Evolutionary conservation across 129 eudicot genomes (phyloP).

Genomic region (Escallonia herrerae): DNA sequence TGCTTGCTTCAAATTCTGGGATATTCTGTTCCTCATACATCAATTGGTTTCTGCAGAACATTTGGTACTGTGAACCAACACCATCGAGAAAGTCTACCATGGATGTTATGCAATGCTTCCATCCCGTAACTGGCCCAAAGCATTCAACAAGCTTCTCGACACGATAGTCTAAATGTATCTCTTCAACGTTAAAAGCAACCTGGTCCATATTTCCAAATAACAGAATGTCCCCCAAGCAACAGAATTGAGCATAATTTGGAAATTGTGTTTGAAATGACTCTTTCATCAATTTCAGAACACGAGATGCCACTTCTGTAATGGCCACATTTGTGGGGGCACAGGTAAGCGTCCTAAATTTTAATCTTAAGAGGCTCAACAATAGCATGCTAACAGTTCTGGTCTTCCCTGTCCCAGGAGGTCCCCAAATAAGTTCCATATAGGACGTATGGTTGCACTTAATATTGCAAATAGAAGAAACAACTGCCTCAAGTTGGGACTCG

Average conservation of each 20-base stretch:
- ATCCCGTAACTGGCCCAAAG: conserved; percentile 22
- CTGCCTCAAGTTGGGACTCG: conserved; percentile 23
- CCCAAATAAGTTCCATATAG: conserved; percentile 32
- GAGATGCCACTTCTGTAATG: conserved; percentile 23
- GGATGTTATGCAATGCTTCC: conserved; percentile 20
- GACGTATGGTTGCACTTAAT: conserved; percentile 21
- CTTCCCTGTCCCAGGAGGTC: conserved; percentile 45
- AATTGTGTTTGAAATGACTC: conserved; percentile 2
- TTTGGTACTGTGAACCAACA: conserved; percentile 7
- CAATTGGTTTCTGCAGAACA: conserved; percentile 2
- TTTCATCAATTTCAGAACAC: conserved; percentile 14
- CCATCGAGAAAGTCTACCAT: conserved; percentile 34
- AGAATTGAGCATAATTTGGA: neutral
- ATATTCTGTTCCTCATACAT: neutral
- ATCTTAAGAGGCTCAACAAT: conserved; percentile 14
- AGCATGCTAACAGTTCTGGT: conserved; percentile 23
- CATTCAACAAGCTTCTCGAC: conserved; percentile 18
- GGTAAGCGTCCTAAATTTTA: conserved; percentile 23
- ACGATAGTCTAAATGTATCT: conserved; percentile 30
- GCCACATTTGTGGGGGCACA: conserved; percentile 42
- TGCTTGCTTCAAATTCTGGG: neutral
- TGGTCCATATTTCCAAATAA: conserved; percentile 29
- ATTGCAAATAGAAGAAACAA: conserved; percentile 7
- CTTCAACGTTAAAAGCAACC: conserved; percentile 17
- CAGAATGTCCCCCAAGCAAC: conserved; percentile 24